A percentile compares a stretch with the other conserved stretches of the same genome.
Conservation (phyloP, 306 rosid genomes). For the Spatholobus suberectus region DNA sequence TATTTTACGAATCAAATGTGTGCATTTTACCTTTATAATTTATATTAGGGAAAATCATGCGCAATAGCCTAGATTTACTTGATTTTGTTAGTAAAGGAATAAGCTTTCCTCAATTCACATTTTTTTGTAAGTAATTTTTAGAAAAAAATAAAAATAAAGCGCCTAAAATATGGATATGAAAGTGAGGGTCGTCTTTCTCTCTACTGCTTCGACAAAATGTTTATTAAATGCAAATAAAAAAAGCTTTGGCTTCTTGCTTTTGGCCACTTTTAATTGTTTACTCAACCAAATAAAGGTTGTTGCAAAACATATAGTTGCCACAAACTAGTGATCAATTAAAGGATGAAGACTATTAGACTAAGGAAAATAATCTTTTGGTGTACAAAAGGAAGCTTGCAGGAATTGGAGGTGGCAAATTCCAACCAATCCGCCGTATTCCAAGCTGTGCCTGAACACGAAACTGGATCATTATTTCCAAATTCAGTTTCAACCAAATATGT, state of each 20-base stretch:
- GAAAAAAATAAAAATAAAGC: neutral
- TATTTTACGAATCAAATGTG: neutral
- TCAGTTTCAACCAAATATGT: neutral
- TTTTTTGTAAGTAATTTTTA: neutral
- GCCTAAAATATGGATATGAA: neutral
- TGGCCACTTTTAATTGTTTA: conserved; percentile 32
- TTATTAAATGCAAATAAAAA: neutral
- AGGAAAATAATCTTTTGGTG: conserved; percentile 9
- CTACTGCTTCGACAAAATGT: conserved; percentile 22
- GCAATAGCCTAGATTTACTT: neutral
- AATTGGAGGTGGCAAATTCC: conserved; percentile 33
- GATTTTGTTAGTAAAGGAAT: neutral
- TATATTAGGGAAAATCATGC: conserved; percentile 7
- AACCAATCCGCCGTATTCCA: conserved; percentile 6
- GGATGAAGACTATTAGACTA: neutral
- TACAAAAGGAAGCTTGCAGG: conserved; percentile 31
- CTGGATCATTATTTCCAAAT: neutral
- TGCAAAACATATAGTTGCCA: neutral
- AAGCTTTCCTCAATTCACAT: neutral
- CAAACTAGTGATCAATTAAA: neutral
- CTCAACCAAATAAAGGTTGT: conserved; percentile 28
- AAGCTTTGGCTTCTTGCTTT: conserved; percentile 38
- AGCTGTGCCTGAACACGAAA: neutral
- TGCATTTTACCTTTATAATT: neutral
- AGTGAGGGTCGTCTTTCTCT: conserved; percentile 15